Percentiles rank a stretch among this genome's conserved stretches.
phyloP scores from a whole-genome alignment of 768 basidiomycete genomes.

The Tephrocybe sp. region DNA sequence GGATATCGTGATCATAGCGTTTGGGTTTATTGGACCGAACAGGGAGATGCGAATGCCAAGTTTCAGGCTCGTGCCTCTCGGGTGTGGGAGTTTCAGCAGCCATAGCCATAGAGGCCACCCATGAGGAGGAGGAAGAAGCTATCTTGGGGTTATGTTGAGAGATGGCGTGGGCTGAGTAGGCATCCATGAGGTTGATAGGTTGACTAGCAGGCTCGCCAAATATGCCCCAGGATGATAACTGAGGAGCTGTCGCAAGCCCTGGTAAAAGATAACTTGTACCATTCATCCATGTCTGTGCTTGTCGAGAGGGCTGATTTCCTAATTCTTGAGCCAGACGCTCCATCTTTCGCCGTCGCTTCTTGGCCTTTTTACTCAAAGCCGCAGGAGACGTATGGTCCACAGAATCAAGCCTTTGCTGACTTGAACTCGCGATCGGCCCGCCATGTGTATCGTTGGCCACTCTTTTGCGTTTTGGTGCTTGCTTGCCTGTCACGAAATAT shows the following conservation, averaged over 20 bases:
- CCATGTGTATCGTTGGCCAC: neutral
- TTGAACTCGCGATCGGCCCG: conserved; percentile 6
- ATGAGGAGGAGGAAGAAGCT: conserved; percentile 23
- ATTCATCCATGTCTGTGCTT: conserved; percentile 10
- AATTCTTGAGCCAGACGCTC: conserved; percentile 31
- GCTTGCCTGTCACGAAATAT: neutral
- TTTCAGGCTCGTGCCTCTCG: neutral
- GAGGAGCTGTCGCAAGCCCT: neutral
- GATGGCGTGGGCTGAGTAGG: conserved; percentile 12
- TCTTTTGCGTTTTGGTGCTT: conserved; percentile 16
- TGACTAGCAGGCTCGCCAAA: neutral
- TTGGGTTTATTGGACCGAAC: conserved; percentile 3
- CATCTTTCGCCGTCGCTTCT: conserved; percentile 37
- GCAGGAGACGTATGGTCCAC: neutral
- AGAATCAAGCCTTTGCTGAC: conserved; percentile 7
- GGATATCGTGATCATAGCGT: conserved; percentile 8
- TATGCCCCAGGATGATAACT: neutral
- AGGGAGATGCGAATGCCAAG: neutral
- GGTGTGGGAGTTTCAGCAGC: conserved; percentile 24
- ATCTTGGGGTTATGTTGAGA: conserved; percentile 9
- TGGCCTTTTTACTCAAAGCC: conserved; percentile 34
- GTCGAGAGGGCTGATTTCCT: conserved; percentile 17
- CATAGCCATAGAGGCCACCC: conserved; percentile 43
- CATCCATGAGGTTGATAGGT: neutral
- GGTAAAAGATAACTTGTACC: conserved; percentile 2